Evolutionary conservation across 2,329 filamentous ascomycete species (phyloP), one percentile per base, ranked within the genome.

Genomic region (Sporothrix sp.): DNA sequence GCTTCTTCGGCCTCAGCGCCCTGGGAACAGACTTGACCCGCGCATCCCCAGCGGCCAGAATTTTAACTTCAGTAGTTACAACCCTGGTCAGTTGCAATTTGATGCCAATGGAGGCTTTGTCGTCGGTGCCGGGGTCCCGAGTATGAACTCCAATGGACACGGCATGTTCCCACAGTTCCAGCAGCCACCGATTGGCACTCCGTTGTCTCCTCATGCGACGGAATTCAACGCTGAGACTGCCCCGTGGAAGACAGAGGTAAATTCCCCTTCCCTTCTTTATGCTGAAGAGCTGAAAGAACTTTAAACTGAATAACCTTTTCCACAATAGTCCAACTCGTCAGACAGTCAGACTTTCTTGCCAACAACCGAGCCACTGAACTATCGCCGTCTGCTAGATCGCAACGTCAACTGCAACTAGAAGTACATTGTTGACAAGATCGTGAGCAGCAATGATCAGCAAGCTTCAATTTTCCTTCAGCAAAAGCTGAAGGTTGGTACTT

Each of bases 351-450:
- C 87, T 1, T 96, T 94, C 63, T 71, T 96, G 25, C 83, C 86
- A 10, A 84, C 89, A 3, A 85, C 86, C 7, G 93, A 98, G 67
- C 93, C 91, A 10, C 78, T 97, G 61, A 97, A 98, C 68, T 98
- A 97, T 63, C 89, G 93, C 54, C 89, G 90, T 51, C 78, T 98
- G 35, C 80, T 97, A 42, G 93, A 98, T 63, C 89, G 90, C 62
- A 95, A 91, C 64, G 88, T 95, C 67, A 95, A 87, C 62, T 97
- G 91, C 70, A 94, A 98, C 71, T 98, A 91, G 93, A 95, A 93
- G 70, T 96, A 95, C 65, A 96, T 98, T 60, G 93, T 98, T 50
- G 91, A 98, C 72, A 97, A 97, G 74, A 98, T 98, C 64, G 90
- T 98, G 58, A 94, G 88, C 78, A 96, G 90, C 71, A 97, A 98